Conservation (phyloP, 2,329 filamentous ascomycete species). For the Aspergillus niger region DNA sequence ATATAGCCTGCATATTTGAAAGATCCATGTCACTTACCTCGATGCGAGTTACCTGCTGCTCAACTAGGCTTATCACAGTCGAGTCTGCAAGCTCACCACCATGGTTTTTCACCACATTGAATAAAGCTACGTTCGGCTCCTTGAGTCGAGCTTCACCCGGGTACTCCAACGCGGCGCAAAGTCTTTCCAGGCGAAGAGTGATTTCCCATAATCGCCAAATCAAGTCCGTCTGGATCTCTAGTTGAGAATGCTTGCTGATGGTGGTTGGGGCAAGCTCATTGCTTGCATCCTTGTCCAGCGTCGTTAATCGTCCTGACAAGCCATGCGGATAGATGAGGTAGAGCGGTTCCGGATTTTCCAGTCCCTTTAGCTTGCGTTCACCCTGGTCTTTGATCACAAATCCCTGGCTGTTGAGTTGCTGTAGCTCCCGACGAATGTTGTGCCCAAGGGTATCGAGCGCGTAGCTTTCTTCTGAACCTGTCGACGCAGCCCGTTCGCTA, state of each 20-base stretch:
- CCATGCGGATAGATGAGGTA: conserved; percentile 94
- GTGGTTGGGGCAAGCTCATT: conserved; percentile 53
- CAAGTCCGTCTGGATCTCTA: conserved; percentile 79
- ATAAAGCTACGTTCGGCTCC: conserved; percentile 77
- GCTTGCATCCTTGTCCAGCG: conserved; percentile 52
- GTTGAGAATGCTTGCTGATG: conserved; percentile 62
- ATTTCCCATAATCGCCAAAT: conserved; percentile 91
- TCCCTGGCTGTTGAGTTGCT: conserved; percentile 83
- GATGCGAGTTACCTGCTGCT: conserved; percentile 92
- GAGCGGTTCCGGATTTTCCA: conserved; percentile 95
- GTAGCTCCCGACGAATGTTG: conserved; percentile 82
- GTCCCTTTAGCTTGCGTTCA: conserved; percentile 90
- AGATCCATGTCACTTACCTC: conserved; percentile 66
- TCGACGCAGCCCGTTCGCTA: conserved; percentile 69
- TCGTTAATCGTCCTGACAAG: conserved; percentile 68
- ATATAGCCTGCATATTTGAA: background rate
- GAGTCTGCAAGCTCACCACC: conserved; percentile 86
- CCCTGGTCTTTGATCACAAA: conserved; percentile 97
- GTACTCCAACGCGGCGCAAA: conserved; percentile 85
- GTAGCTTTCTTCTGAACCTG: conserved; percentile 71
- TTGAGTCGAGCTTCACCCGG: conserved; percentile 65
- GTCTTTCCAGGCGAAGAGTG: conserved; percentile 84
- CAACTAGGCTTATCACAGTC: conserved; percentile 85
- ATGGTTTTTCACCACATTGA: conserved; percentile 71
- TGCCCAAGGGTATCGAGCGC: conserved; percentile 74